Evolutionary conservation across 148 eudicot species (phyloP), one percentile per base, ranked within the genome.

Genomic region (Silene uniflora): DNA sequence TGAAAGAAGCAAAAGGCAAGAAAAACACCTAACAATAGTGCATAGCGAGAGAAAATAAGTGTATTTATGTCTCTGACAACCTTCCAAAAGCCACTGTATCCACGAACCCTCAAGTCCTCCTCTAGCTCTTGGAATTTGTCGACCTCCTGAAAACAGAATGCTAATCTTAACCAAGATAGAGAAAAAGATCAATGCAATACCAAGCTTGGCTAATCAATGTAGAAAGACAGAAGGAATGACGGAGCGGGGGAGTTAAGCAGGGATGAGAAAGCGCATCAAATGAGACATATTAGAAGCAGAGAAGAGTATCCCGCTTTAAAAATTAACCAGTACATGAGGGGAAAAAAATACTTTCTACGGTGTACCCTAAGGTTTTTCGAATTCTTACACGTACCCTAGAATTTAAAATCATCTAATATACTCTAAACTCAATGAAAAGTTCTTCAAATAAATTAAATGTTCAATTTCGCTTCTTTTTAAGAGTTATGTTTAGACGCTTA

Each of bases 51-150:
- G 54, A 63, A 16, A 42, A 73, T 21, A 29, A 64, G 39, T 27
- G 49, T 69, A 63, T 62, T 72, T 62, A 76, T 66, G 64, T 75
- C 62, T 47, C 61, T 35, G 65, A 74, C 77, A 63, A 94, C 98
- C 98, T 92, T 95, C 98, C 98, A 95, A 71, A 86, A 85, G 77
- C 98, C 97, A 62, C 55, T 81, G 84, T 95, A 95, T 78, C 98
- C 98, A 74, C 79, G 91, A 69, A 58, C 77, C 80, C 83, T 90
- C 72, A 95, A 86, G 46, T 83, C 91, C 73, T 87, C 90, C 82
- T 89, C 89, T 56, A 95, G 77, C 23, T 92, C 98, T 62, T 81
- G 86, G 73, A 95, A 95, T 79, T 81, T 92, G 84, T 95, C 98
- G 76, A 92, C 96, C 89, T 95, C 98, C 98, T 95, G 73, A 69